Base-by-base conservation (phyloP, 2,329 filamentous ascomycete genomes). In the Rutstroemia sp. region DNA sequence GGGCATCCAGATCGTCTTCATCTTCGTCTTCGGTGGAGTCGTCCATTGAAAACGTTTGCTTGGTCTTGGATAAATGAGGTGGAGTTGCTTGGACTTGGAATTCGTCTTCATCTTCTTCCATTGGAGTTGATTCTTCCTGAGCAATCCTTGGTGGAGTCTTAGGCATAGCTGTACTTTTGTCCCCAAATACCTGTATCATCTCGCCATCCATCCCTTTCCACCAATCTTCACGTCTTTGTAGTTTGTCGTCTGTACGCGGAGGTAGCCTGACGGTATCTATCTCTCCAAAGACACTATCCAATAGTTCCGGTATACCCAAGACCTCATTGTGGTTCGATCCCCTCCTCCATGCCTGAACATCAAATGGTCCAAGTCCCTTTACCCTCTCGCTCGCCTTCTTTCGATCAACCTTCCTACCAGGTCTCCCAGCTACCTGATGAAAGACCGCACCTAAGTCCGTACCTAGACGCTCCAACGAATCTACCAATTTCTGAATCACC, bases 401-500 rank as follows among this genome's bases (percentile, higher is more conserved):
- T 64, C 67, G 66, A 69, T 76, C 61, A 68, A 67, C 47, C 69
- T 74, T 63, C 68, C 71, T 60, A 68, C 73, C 61, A 65, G 64
- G 60, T 44, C 69, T 70, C 5, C 67, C 62, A 8, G 60, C 61
- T 45, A 61, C 67, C 25, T 68, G 75, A 5, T 78, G 79, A 60
- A 82, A 81, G 5, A 80, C 72, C 12, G 72, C 71, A 8, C 74
- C 73, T 4, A 82, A 65, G 59, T 80, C 77, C 17, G 76, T 71
- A 14, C 77, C 77, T 44, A 73, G 73, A 2, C 74, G 72, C 59
- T 82, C 78, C 44, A 81, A 70, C 50, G 76, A 75, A 63, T 83
- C 79, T 12, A 79, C 64, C 34, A 83, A 64, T 55, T 77, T 78
- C 38, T 75, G 72, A 61, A 83, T 79, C 10, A 79, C 74, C 56